phyloP scores from a whole-genome alignment of 139 green algal species.

The Mychonastes homosphaera region DNA sequence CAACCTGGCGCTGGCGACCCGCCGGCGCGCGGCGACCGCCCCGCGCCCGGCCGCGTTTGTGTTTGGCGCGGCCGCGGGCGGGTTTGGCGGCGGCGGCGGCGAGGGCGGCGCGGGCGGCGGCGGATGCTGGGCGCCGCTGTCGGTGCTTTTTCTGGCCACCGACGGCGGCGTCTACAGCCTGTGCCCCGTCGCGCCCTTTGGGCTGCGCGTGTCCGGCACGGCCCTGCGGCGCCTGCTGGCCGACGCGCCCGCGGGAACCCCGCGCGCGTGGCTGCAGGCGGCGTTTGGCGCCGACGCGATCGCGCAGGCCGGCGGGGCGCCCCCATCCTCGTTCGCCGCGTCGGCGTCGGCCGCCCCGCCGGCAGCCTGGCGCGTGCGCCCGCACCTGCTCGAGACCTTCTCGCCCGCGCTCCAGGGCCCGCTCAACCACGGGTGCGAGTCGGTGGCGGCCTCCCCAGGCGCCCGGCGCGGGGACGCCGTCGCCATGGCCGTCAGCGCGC shows the following conservation, averaged over 20 bases:
- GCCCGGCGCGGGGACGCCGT: too few species aligned
- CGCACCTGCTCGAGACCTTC: slow-evolving; percentile 15
- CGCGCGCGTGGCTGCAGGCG: slow-evolving; percentile 6
- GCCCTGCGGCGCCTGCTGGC: slow-evolving; percentile 11
- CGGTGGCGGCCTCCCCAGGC: too few species aligned
- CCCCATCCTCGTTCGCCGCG: background rate
- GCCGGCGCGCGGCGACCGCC: background rate
- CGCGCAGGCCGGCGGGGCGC: too few species aligned
- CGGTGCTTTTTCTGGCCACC: slow-evolving; percentile 12
- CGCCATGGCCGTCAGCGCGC: too few species aligned
- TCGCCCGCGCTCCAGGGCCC: slow-evolving; percentile 16
- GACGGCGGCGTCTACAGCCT: slow-evolving; percentile 17
- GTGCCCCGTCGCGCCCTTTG: slow-evolving; percentile 23
- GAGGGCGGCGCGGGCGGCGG: background rate
- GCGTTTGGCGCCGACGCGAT: slow-evolving; percentile 9
- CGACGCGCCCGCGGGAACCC: background rate
- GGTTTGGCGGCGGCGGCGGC: too few species aligned
- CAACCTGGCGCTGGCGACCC: background rate
- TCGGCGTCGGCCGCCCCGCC: background rate
- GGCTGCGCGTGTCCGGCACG: background rate
- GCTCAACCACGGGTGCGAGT: slow-evolving; percentile 6
- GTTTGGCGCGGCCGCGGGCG: too few species aligned
- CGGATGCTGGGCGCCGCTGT: slow-evolving; percentile 4
- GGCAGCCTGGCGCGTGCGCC: slow-evolving; percentile 3
- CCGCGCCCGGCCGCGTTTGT: slow-evolving; percentile 6